phyloP scores from a whole-genome alignment of 306 rosid species.

The Cucurbita maxima region DNA sequence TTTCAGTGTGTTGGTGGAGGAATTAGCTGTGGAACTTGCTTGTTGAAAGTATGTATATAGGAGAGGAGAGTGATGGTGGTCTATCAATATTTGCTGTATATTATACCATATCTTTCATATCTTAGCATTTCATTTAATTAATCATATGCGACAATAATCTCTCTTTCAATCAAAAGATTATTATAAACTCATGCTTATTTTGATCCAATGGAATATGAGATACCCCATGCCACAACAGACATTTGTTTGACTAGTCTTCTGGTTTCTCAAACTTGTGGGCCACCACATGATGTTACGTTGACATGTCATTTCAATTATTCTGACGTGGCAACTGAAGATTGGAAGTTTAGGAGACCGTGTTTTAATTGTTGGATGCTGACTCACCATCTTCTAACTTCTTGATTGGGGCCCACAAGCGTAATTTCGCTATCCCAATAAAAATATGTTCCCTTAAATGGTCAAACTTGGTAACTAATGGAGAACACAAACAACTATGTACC shows the following conservation, averaged over 20 bases:
- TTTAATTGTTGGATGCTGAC: constrained; percentile 20
- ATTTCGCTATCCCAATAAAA: not conserved
- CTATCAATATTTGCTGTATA: not conserved
- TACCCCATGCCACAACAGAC: too few relatives aligned
- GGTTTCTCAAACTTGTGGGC: not conserved
- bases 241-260: not conserved
- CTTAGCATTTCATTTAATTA: not conserved
- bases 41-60: constrained; percentile 9
- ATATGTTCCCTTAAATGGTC: not conserved
- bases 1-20: constrained; percentile 45
- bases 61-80: not conserved
- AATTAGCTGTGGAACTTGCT: constrained; percentile 53
- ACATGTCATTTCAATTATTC: constrained; percentile 30
- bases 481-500: not conserved
- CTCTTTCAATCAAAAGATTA: too few relatives aligned
- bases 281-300: constrained; percentile 17
- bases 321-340: constrained; percentile 5
- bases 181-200: too few relatives aligned
- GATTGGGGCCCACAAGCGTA: not conserved
- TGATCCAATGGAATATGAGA: too few relatives aligned
- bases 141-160: not conserved
- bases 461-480: not conserved
- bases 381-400: constrained; percentile 18
- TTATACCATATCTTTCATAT: not conserved
- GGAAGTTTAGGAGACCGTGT: not conserved